Base-by-base conservation (phyloP, 176 grass and related monocot genomes). In the Aegilops longissima region DNA sequence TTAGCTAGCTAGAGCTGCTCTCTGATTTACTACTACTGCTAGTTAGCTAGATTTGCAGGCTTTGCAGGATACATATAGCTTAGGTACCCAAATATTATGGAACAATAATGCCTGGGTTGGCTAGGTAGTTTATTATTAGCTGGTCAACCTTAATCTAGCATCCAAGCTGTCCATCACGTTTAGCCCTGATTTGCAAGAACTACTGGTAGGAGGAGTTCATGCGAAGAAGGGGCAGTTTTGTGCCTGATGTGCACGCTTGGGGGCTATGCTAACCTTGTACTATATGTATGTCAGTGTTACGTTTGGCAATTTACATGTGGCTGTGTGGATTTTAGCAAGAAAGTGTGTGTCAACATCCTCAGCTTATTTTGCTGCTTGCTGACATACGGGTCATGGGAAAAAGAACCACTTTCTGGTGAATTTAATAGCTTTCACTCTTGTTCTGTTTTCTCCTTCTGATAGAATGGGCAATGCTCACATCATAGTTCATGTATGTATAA, bases 141-240 rank as follows among this genome's bases (percentile, higher is more conserved):
- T 18, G 20, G 2, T 73, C 20, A 78, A 52, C 80, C 51, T 24
- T 77, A 12, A 59, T 82, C 20, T 52, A 81, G 82, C 76, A 51
- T 81, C 63, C 49, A 85, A 88, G 78, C 24, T 78, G 64, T 6
- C 65, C 44, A 27, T 72, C 70, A 67, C 14, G 70, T 44, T 88
- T 78, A 91, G 86, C 30, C 64, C 71, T 58, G 63, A 71, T 61
- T 42, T 54, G 71, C 90, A 71, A 75, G n/a, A 77, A 44, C 11
- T 47, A 25, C 13, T 31, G 31, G 70, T 54, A 54, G 35, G 17
- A 59, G n/a, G 16, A 18, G 51, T 36, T 54, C 61, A 9, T 82
- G 52, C 58, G 78, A 76, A 82, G 20, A 38, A 56, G 36, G 78
- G 54, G 78, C 86, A 85, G 31, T 88, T 88, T 91, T 91, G 90